These are phyloP conservation scores for Asterophora parasitica DNA, from an alignment of 768 basidiomycete species.

Conservation along the genomic window DNA sequence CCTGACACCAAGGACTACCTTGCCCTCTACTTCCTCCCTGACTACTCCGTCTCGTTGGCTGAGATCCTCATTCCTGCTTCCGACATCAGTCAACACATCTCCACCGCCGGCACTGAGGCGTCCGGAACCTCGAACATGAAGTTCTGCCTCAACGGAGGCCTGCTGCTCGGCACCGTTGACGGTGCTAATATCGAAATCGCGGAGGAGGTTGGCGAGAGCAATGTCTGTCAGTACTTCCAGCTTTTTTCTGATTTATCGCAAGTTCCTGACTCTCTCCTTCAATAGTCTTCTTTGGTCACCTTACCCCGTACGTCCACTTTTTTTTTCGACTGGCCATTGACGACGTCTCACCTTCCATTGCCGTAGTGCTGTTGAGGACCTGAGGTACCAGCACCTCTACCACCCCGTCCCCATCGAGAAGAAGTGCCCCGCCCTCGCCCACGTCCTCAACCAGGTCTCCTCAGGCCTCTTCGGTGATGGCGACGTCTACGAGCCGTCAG, in stretches of 20 bases:
- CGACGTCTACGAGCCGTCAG: slow-evolving; percentile 80
- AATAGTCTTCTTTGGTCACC: slow-evolving; percentile 84
- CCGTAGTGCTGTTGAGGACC: slow-evolving; percentile 67
- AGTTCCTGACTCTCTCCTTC: background rate
- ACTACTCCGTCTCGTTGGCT: slow-evolving; percentile 84
- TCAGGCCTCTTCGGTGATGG: slow-evolving; percentile 78
- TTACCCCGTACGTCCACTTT: slow-evolving; percentile 53
- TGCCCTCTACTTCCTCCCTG: slow-evolving; percentile 91
- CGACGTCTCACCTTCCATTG: background rate
- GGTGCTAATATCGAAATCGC: slow-evolving; percentile 97
- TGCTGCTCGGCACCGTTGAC: slow-evolving; percentile 86
- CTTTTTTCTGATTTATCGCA: background rate
- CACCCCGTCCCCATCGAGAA: slow-evolving; percentile 76
- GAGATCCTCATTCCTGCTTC: slow-evolving; percentile 88
- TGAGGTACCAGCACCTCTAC: slow-evolving; percentile 84
- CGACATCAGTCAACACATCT: slow-evolving; percentile 95
- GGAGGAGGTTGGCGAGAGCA: slow-evolving; percentile 87
- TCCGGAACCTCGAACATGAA: slow-evolving; percentile 83
- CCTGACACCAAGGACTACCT: slow-evolving; percentile 85
- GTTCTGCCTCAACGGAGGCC: slow-evolving; percentile 87
- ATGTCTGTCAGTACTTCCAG: slow-evolving; percentile 67
- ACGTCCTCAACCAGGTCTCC: slow-evolving; percentile 73
- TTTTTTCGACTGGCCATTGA: background rate
- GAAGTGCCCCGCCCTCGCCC: slow-evolving; percentile 78
- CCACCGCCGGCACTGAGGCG: slow-evolving; percentile 93